A percentile compares a stretch with the other conserved stretches of the same genome.
Evolutionary conservation across 176 grass and related monocot species (phyloP).

Genomic region (Phragmites australis): DNA sequence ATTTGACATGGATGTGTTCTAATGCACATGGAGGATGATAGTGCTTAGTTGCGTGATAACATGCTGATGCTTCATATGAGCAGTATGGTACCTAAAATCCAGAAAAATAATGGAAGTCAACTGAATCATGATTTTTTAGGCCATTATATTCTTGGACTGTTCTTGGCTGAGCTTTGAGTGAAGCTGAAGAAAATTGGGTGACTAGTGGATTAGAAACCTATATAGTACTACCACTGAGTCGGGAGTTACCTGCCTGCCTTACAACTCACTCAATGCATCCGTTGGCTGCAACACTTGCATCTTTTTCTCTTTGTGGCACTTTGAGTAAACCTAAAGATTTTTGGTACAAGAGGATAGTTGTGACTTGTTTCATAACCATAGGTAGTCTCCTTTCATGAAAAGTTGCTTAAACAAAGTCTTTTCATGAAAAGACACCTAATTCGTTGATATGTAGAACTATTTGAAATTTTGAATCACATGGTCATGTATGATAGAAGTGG

Average conservation of each 20-base stretch:
- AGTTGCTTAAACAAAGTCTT: no score
- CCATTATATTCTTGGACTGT: not conserved
- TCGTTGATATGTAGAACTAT: no score
- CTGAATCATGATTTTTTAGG: not conserved
- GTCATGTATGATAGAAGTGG: no score
- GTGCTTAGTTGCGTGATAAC: no score
- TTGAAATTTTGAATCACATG: not conserved
- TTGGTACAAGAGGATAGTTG: not conserved
- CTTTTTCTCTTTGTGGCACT: not conserved
- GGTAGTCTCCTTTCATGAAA: not conserved
- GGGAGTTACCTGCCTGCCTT: not conserved
- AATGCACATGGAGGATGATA: no score
- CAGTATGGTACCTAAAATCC: no score
- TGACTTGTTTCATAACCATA: not conserved
- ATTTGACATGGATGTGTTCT: no score
- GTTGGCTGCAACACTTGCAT: not conserved
- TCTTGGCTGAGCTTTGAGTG: conserved; percentile 19
- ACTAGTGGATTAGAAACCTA: not conserved
- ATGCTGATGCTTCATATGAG: no score
- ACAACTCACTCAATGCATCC: not conserved
- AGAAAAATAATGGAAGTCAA: no score
- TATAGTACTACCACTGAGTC: no score
- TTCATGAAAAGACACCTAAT: not conserved
- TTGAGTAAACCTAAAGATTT: conserved; percentile 23
- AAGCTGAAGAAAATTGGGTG: not conserved